Evolutionary conservation across 2,329 filamentous ascomycete species (phyloP), one percentile per base, ranked within the genome.

Genomic region (Ceratocystis albifundus): DNA sequence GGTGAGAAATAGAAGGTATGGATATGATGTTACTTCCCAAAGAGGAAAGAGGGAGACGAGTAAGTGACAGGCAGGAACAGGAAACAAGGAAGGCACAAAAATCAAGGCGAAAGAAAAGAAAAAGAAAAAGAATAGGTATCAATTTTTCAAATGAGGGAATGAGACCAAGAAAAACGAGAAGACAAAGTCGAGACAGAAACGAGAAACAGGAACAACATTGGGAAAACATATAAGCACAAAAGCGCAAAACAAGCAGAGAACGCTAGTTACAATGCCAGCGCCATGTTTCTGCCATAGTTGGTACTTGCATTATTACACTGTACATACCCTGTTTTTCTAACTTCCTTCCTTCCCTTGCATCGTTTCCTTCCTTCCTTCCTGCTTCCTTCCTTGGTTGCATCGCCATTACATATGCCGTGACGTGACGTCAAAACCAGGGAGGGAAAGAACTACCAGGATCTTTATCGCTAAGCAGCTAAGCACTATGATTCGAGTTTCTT

Each of bases 1-100:
- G n/a, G n/a, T 25, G 46, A 50, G n/a, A 50, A 50, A 50, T 20
- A 50, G 46, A 50, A 50, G 10, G n/a, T 22, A 4, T 12, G n/a
- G 55, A 41, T n/a, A 61, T 20, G 25, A 41, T 20, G 12, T 61
- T 41, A 62, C 61, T 20, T 62, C 36, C 32, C 61, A 20, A 62
- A 28, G 12, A 44, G 36, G 36, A 62, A 46, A 25, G 41, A 62
- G 28, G 57, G 17, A n/a, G n/a, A n/a, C 17, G 57, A 41, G 20
- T 61, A 32, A 28, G 48, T 53, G 48, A 53, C 12, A 50, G 20
- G n/a, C n/a, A 28, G 48, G 25, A 22, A 53, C 12, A 50, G 20
- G n/a, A 45, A 62, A 20, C 20, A 25, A 17, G 12, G 36, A 45
- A 44, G 36, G 10, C 44, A 25, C 32, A 62, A 53, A 53, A 22